Evolutionary conservation across 2,329 filamentous ascomycete species (phyloP), one percentile per base, ranked within the genome.

Genomic region (Colletotrichum musicola): DNA sequence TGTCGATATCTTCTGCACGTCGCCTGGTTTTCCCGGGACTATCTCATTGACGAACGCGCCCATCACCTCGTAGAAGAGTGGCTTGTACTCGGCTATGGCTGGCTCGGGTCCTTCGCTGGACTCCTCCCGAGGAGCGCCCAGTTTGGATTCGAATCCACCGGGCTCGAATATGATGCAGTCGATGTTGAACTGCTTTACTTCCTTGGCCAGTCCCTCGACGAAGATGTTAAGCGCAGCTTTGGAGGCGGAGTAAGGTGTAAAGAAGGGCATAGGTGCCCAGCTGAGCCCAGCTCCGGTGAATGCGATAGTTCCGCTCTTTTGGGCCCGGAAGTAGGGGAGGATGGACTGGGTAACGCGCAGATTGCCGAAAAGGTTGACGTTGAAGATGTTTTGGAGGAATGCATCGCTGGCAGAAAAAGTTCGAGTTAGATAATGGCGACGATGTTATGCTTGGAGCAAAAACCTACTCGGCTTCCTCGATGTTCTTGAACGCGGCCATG

Each of bases 391-490:
- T 27, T 71, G 74, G 12, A 71, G 73, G 4, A 77, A 47, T 49
- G 76, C 74, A 81, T 68, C n/a, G 64, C 60, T 47, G 74, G 73
- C 30, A 35, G 10, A 7, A 10, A 6, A 71, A 72, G 18, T 4
- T 4, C 22, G 4, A 6, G 40, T 22, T 25, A 40, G 40, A n/a
- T 46, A 9, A 10, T 10, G 7, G 10, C 30, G 6, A 10, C 7
- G 9, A 35, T 27, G 18, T 16, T 25, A 2, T 46, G 35, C 14
- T 30, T 6, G 4, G 4, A 20, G 25, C n/a, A 25, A 6, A 44
- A n/a, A 73, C 75, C 46, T 71, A 79, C 78, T 72, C 69, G 9
- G 77, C 73, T 38, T 80, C 78, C 14, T 80, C 79, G 35, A 72
- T 72, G 18, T 70, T 71, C n/a, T 72, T 74, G 55, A 75, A 59